phyloP scores from a whole-genome alignment of 192 early-diverging fungal genomes.

The Backusella tuberculispora region DNA sequence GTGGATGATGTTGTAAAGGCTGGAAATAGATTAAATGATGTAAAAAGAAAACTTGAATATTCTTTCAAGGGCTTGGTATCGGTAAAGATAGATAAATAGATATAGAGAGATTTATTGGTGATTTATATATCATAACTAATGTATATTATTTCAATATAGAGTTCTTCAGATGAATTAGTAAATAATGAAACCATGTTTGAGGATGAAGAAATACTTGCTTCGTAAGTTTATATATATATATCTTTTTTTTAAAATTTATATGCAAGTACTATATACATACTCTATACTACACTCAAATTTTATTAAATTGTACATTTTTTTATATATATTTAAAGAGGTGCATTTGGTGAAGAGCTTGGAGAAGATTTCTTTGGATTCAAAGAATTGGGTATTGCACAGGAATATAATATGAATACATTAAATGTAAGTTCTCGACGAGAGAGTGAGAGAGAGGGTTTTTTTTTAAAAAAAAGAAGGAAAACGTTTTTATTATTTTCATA shows the following conservation, averaged over 20 bases:
- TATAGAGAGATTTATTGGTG: too few relatives aligned
- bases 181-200: constrained; percentile 34
- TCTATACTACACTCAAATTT: too few relatives aligned
- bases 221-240: constrained; percentile 17
- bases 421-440: constrained; percentile 41
- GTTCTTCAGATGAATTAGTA: constrained; percentile 1
- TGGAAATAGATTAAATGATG: constrained; percentile 70
- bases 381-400: constrained; percentile 84
- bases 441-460: too few relatives aligned
- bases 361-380: constrained; percentile 95
- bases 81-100: constrained; percentile 24
- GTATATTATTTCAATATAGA: constrained; percentile 17
- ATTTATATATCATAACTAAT: neutral
- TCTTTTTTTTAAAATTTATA: constrained; percentile 29
- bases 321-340: constrained; percentile 55
- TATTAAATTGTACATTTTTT: too few relatives aligned
- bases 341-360: constrained; percentile 63
- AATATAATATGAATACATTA: constrained; percentile 58
- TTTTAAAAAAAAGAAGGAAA: too few relatives aligned
- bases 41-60: constrained; percentile 73
- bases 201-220: constrained; percentile 39
- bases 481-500: too few relatives aligned
- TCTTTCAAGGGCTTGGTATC: constrained; percentile 72
- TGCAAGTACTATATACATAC: too few relatives aligned
- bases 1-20: constrained; percentile 79